Percentiles rank a stretch among this genome's conserved stretches.
phyloP scores from a whole-genome alignment of 2,329 filamentous ascomycete genomes.

The Nigrospora osmanthi region DNA sequence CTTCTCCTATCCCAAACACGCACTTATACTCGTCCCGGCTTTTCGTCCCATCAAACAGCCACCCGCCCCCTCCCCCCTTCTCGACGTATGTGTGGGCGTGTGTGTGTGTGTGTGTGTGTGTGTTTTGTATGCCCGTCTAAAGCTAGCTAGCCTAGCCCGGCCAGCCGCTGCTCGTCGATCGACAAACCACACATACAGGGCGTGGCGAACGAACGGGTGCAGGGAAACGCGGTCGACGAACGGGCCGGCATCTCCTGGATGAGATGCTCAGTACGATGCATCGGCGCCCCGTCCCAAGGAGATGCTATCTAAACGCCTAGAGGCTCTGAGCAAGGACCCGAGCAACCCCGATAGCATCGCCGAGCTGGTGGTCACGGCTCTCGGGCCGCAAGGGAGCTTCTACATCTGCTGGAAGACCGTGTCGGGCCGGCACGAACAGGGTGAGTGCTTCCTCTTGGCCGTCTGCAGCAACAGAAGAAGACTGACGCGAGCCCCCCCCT shows the following conservation, averaged over 20 bases:
- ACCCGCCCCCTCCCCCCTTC: too few species aligned
- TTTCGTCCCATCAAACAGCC: too few species aligned
- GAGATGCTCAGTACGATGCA: background rate
- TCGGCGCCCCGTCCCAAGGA: constrained; percentile 1
- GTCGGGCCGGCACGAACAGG: constrained; percentile 17
- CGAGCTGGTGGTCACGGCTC: constrained; percentile 21
- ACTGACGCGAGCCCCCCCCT: background rate
- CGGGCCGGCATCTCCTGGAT: background rate
- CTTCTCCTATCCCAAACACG: too few species aligned
- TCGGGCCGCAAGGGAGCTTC: constrained; percentile 18
- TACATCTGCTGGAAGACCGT: constrained; percentile 23
- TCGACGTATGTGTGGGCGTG: too few species aligned
- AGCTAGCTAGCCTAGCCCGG: too few species aligned
- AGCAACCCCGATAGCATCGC: constrained; percentile 16
- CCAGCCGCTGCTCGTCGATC: too few species aligned
- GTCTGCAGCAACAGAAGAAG: background rate
- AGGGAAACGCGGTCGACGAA: too few species aligned
- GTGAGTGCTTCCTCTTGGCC: constrained; percentile 9
- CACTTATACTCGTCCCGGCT: too few species aligned
- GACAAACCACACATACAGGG: too few species aligned
- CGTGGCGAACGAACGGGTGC: too few species aligned
- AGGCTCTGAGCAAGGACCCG: constrained; percentile 13
- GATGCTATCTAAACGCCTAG: constrained; percentile 18
- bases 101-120: too few species aligned
- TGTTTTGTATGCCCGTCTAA: too few species aligned